Base-by-base conservation (phyloP, 2,329 filamentous ascomycete species). In the Trichoderma breve region DNA sequence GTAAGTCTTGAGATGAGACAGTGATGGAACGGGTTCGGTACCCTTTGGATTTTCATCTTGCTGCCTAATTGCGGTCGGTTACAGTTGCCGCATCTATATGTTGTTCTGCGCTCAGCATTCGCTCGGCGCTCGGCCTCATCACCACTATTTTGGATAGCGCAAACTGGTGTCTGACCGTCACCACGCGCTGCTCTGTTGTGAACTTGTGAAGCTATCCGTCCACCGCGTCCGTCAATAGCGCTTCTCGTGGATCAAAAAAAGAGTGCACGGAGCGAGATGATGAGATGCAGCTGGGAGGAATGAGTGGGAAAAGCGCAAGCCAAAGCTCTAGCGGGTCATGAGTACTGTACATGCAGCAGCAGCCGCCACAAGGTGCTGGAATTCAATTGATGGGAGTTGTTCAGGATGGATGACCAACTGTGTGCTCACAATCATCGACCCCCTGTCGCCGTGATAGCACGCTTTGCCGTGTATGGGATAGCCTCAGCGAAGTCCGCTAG, bases 1-100 rank as follows among this genome's bases (percentile, higher is more conserved):
- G n/a, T 32, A 1, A 18, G 39, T 36, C n/a, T 28, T 36, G 21
- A 28, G 28, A 30, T 21, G 26, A 53, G 34, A 71, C 21, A 14
- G 28, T 34, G 36, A 58, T 24, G 65, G 65, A 60, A 30, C 53
- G 57, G 53, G 30, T 30, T 70, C 30, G 24, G 63, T 73, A 73
- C 73, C 67, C 71, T 70, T 66, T 74, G 71, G 51, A 74, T 74
- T 66, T 73, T 74, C 73, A 74, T 74, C 21, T 18, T 72, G 60
- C 21, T 32, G 47, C 18, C 24, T 63, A 24, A 7, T 47, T 64
- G 68, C 34, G 12, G 43, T 28, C 51, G 60, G 68, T 34, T n/a
- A 64, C 5, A 43, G 47, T 57, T 63, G 6, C 58, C 60, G 47
- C 51, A 55, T 64, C 60, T 60, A 60, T 30, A 34, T 30, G 28